A percentile compares a stretch with the other conserved stretches of the same genome.
Conservation (phyloP, 257 asterid genomes). For the Phtheirospermum japonicum region DNA sequence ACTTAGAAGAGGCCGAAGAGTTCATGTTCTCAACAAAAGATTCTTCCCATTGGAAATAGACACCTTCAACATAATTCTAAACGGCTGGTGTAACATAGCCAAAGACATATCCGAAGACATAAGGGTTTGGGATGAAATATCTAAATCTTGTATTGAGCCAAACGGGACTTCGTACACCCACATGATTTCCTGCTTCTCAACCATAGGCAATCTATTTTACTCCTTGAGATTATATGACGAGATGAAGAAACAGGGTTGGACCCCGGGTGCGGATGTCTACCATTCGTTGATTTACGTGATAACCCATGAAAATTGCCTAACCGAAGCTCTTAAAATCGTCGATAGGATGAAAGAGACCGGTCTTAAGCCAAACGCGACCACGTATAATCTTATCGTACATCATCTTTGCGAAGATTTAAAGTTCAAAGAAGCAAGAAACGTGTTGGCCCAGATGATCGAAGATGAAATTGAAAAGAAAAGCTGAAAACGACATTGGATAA, state of each 20-base stretch:
- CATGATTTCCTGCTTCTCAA: conserved; percentile 82
- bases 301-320: conserved; percentile 64
- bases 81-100: conserved; percentile 78
- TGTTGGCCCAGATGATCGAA: conserved; percentile 58
- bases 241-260: conserved; percentile 83
- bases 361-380: conserved; percentile 43
- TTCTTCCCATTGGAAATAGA: conserved; percentile 78
- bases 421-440: conserved; percentile 58
- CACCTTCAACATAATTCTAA: conserved; percentile 75
- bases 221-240: conserved; percentile 79
- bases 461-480: no score
- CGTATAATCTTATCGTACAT: conserved; percentile 60
- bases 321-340: conserved; percentile 64
- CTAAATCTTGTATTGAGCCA: conserved; percentile 76
- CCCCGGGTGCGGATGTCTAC: conserved; percentile 63
- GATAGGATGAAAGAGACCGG: conserved; percentile 68
- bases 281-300: conserved; percentile 69
- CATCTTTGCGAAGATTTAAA: conserved; percentile 70
- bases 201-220: conserved; percentile 63
- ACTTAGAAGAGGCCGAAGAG: conserved; percentile 92
- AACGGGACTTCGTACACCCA: conserved; percentile 61
- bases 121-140: conserved; percentile 93
- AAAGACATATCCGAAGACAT: conserved; percentile 73
- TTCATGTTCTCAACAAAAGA: conserved; percentile 72
- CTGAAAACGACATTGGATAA: no score